Conservation (phyloP, 805 yeast genomes). For the Brettanomyces custersianus region DNA sequence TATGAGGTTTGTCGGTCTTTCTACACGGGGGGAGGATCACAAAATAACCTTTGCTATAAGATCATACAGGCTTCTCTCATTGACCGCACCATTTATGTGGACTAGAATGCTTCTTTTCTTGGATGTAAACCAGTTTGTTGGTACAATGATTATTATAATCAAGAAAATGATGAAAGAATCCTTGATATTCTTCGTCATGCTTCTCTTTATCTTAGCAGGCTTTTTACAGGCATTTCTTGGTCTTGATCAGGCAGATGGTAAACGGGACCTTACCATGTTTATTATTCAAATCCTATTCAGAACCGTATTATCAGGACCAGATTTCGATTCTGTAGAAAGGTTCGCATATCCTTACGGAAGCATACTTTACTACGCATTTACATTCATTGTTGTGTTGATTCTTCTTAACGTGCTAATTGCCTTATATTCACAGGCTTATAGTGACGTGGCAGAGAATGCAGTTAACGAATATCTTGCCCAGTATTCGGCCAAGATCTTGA, state of each 20-base stretch:
- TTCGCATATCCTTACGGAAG: slow-evolving; percentile 84
- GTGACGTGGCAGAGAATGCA: slow-evolving; percentile 72
- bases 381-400: slow-evolving; percentile 66
- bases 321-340: slow-evolving; percentile 56
- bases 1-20: slow-evolving; percentile 40
- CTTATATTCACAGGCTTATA: slow-evolving; percentile 75
- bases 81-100: slow-evolving; percentile 87
- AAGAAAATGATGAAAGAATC: slow-evolving; percentile 86
- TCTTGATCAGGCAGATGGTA: slow-evolving; percentile 81
- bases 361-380: slow-evolving; percentile 67
- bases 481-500: slow-evolving; percentile 73
- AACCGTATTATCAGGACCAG: slow-evolving; percentile 68
- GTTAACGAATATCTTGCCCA: slow-evolving; percentile 79
- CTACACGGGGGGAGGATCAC: slow-evolving; percentile 18
- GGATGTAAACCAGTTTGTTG: slow-evolving; percentile 76
- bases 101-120: slow-evolving; percentile 63
- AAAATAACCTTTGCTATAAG: slow-evolving; percentile 16
- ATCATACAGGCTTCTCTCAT: slow-evolving; percentile 62
- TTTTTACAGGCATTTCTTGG: slow-evolving; percentile 85
- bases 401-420: slow-evolving; percentile 80
- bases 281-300: slow-evolving; percentile 58
- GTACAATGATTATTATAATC: slow-evolving; percentile 79
- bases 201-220: slow-evolving; percentile 64
- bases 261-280: slow-evolving; percentile 59
- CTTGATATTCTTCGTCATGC: slow-evolving; percentile 67